Evolutionary conservation across 1,284 basidiomycete genomes (phyloP), one percentile per base, ranked within the genome.

Genomic region (Puccinia polysora): DNA sequence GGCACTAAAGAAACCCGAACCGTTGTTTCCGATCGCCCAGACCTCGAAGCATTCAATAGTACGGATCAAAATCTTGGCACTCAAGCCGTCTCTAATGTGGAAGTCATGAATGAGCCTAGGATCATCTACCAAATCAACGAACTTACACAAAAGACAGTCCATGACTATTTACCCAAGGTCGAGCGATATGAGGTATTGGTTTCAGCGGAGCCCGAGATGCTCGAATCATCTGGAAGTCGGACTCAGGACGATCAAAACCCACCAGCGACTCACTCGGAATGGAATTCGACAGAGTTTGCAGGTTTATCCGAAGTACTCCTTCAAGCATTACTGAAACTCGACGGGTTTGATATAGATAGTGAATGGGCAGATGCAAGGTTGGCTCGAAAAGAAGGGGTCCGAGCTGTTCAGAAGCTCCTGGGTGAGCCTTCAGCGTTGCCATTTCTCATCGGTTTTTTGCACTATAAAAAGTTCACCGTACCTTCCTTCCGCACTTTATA

Each of bases 301-400:
- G 87, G 89, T 78, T 81, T 88, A 53, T 79, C 76, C 75, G 81
- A 80, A 74, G 72, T 80, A 59, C 82, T 92, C 30, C 82, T 91
- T 30, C 90, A 91, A 79, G 83, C 85, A 15, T 82, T 92, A 28
- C 83, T 92, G 7, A 84, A 88, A 49, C 81, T 92, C 32, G 90
- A 92, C 77, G 86, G 86, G 63, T 83, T 91, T 76, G 80, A 81
- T 36, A 82, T 87, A 30, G 86, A 88, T 62, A 83, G 84, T 38
- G 83, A 85, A 64, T 91, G 89, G 87, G 83, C 85, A 20, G 82
- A 85, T 4, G 89, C 89, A 20, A 82, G 90, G 74, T 81, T 81
- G 74, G 84, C 88, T 77, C 82, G 89, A 73, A 91, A 90, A 80
- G 84, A 83, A 47, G 89, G 87, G 1, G 89, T 91, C 53, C 85